These are phyloP conservation scores for Amesomyces nigricolor DNA, from an alignment of 2,329 filamentous ascomycete genomes.

Conservation along the genomic window DNA sequence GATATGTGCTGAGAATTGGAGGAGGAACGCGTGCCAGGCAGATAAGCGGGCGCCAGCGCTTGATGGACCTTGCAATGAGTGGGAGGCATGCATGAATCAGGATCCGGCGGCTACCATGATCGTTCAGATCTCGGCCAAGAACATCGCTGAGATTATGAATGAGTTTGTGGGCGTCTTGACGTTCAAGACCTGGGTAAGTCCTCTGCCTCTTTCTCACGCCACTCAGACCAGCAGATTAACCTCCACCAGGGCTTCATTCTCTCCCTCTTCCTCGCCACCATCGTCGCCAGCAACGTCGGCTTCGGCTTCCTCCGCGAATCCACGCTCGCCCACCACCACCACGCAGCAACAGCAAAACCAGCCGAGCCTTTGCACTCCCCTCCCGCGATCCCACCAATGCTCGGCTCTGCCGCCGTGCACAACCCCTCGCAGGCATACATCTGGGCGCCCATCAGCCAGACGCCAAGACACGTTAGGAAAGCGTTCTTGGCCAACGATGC, in stretches of 20 bases:
- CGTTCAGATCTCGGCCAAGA: slow-evolving; percentile 76
- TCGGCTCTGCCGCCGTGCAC: slow-evolving; percentile 26
- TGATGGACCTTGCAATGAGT: slow-evolving; percentile 66
- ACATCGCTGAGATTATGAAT: slow-evolving; percentile 89
- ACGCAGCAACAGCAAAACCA: slow-evolving; percentile 18
- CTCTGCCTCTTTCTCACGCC: not conserved
- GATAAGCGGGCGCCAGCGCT: slow-evolving; percentile 66
- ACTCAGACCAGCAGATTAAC: slow-evolving; percentile 16
- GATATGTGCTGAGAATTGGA: slow-evolving; percentile 66
- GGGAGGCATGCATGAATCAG: slow-evolving; percentile 82
- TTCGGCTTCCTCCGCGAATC: slow-evolving; percentile 36
- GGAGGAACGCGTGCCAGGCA: slow-evolving; percentile 65
- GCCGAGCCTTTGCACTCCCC: slow-evolving; percentile 27
- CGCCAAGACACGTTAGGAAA: slow-evolving; percentile 42
- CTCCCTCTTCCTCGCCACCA: slow-evolving; percentile 42
- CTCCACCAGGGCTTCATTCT: slow-evolving; percentile 44
- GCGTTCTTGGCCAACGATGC: slow-evolving; percentile 37
- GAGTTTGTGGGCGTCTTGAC: slow-evolving; percentile 87
- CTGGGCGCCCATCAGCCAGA: slow-evolving; percentile 45
- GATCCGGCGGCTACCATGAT: slow-evolving; percentile 73
- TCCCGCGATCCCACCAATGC: slow-evolving; percentile 24
- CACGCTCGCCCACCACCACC: slow-evolving; percentile 18
- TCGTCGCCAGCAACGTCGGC: slow-evolving; percentile 47
- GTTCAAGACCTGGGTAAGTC: slow-evolving; percentile 62
- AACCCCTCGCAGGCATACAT: slow-evolving; percentile 41